Conservation (phyloP, 441 rosid species). For the Sinapis alba region DNA sequence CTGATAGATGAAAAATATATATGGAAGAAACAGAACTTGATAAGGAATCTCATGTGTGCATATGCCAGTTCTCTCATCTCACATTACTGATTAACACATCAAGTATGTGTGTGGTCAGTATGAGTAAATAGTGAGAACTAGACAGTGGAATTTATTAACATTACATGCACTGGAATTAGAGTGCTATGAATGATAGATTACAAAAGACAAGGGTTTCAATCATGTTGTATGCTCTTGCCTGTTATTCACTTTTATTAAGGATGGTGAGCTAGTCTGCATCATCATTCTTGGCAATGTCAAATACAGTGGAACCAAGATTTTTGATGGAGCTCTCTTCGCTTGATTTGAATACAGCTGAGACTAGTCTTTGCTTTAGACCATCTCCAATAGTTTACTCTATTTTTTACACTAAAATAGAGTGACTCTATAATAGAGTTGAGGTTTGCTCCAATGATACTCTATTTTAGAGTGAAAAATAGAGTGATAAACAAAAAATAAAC, state of each 20-base stretch:
- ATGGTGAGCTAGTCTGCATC: not conserved
- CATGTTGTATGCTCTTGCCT: conserved; percentile 12
- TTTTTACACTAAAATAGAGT: no score
- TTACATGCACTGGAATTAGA: not conserved
- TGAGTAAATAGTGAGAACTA: conserved; percentile 4
- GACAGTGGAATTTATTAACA: not conserved
- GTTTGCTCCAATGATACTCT: no score
- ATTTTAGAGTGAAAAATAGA: no score
- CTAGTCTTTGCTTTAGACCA: no score
- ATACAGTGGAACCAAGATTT: not conserved
- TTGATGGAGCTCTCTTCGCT: no score
- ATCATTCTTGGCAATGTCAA: not conserved
- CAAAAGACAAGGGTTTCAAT: conserved; percentile 6
- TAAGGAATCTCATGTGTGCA: conserved; percentile 1
- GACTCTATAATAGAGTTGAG: no score
- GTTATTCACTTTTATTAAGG: not conserved
- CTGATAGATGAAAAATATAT: conserved; percentile 23
- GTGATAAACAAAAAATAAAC: no score
- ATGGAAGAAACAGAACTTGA: not conserved
- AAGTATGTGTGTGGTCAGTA: not conserved
- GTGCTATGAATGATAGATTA: not conserved
- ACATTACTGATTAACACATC: not conserved
- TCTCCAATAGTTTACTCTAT: no score
- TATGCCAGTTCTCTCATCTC: conserved; percentile 12
- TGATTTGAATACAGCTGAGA: no score